phyloP scores from a whole-genome alignment of 1,139 yeast species.

The Suhomyces kunorum region DNA sequence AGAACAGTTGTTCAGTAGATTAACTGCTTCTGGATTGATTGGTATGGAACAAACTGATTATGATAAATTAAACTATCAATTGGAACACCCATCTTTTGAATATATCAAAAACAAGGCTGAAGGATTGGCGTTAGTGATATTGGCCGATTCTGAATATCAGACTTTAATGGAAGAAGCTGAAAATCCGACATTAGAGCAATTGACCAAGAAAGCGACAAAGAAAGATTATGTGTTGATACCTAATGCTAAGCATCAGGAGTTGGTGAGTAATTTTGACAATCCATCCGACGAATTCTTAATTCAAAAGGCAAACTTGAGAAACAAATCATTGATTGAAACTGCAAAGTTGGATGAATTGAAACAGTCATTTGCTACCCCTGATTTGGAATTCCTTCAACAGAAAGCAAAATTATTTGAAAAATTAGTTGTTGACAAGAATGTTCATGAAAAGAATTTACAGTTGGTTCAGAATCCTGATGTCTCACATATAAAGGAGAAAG shows the following conservation, averaged over 20 bases:
- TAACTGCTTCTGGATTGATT: constrained; percentile 12
- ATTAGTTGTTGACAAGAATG: constrained; percentile 3
- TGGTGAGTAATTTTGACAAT: constrained; percentile 22
- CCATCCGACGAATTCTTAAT: constrained; percentile 32
- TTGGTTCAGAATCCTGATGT: constrained; percentile 2
- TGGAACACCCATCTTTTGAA: constrained; percentile 17
- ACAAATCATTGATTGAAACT: constrained; percentile 24
- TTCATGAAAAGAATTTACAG: not conserved
- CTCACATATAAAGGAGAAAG: constrained; percentile 9
- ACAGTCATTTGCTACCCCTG: constrained; percentile 9
- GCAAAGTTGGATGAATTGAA: constrained; percentile 22
- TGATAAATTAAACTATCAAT: constrained; percentile 13
- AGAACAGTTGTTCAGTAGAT: constrained; percentile 12
- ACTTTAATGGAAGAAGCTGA: constrained; percentile 2
- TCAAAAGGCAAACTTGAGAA: constrained; percentile 18
- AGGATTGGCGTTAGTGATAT: not conserved
- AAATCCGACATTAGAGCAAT: constrained; percentile 6
- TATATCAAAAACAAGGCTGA: constrained; percentile 17
- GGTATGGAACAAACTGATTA: constrained; percentile 19
- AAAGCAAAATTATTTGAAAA: constrained; percentile 6
- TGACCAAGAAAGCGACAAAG: constrained; percentile 25
- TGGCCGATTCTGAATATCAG: constrained; percentile 13
- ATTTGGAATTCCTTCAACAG: constrained; percentile 4
- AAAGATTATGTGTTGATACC: constrained; percentile 23
- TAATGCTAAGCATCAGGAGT: constrained; percentile 11